Base-by-base conservation (phyloP, 495 filamentous ascomycete species). In the Aspergillus affinis region DNA sequence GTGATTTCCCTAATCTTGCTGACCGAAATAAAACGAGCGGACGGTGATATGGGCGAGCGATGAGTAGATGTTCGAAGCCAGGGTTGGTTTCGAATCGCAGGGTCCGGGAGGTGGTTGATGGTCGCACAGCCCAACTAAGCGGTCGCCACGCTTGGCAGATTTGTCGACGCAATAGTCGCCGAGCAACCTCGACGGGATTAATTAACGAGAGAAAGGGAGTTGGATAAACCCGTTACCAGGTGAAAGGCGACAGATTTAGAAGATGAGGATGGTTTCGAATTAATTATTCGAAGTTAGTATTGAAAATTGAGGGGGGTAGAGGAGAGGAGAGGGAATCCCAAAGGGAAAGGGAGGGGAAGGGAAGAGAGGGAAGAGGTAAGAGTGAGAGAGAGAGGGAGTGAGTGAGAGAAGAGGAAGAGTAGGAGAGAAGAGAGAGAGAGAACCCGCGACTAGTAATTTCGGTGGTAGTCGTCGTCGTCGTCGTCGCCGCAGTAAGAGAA, bases 81-180 rank as follows among this genome's bases (percentile, higher is more conserved):
- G 36, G 36, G 36, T 41, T 41, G 36, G 6, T 41, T 41, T 41
- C 36, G 36, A 41, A 41, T 41, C 36, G 36, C 36, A 41, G 36
- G 13, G 36, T 41, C 36, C 58, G 44, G 67, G 55, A 54, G 58
- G 46, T 30, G 23, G 56, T 61, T 51, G 57, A 61, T 48, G 60
- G 62, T 67, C 66, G 65, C 69, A 71, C 64, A 65, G 66, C 69
- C 60, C 62, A 69, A 61, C 64, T 60, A 70, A 64, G 62, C 64
- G 63, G 69, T 71, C 64, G 63, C 64, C 61, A 66, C 61, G 57
- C 66, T 68, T 67, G 62, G 69, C 64, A 63, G 54, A 61, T 41
- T 41, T 59, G 67, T 65, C 57, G 60, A 61, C 60, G 65, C 58
- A 63, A 63, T 59, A 45, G 59, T 54, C 59, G 54, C 32, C 51